Evolutionary conservation across 106 monocot species (phyloP), one percentile per base, ranked within the genome.

Genomic region (Triglochin maritima): DNA sequence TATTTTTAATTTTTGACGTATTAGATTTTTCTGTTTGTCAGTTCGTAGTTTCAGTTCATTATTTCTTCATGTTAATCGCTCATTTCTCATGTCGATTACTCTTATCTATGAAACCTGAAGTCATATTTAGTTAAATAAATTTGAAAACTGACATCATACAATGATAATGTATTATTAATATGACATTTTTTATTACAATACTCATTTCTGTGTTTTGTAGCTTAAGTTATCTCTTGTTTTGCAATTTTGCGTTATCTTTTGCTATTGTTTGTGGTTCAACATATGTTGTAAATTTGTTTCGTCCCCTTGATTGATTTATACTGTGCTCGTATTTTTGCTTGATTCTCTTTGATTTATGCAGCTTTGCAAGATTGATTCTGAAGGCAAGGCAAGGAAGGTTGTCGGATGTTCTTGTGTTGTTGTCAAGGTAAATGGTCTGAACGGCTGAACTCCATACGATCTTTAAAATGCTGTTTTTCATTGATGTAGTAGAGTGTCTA

Each of bases 341-440:
- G 3, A 66, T 29, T 16, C 7, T 69, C 11, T 62, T 44, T 17
- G 45, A 44, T 29, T 29, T 29, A 29, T 29, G 29, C 29, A 71
- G 72, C 63, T 72, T 4, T 72, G 72, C 54, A 72, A 72, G 54
- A 72, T 72, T 29, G 72, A 72, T 45, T 72, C 72, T 4, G 72
- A 72, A 46, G 72, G 72, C 1, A 72, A 72, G 51, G 72, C 72
- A 13, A 72, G 72, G 50, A 72, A 72, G 17, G 72, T 72, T 3
- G 72, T 72, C 0, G 72, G 72, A 5, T 72, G 72, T 49, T 72
- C 72, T 6, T 62, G 63, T 53, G 72, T 46, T 10, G 72, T 72
- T 12, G 63, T 72, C 16, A 72, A 72, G 69, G 69, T 69, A 44
- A 6, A 56, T 5, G 1, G 29, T 29, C 29, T 1, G 29, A 29